Evolutionary conservation across 2,329 filamentous ascomycete species (phyloP), one percentile per base, ranked within the genome.

Genomic region (Emergomyces africanus): DNA sequence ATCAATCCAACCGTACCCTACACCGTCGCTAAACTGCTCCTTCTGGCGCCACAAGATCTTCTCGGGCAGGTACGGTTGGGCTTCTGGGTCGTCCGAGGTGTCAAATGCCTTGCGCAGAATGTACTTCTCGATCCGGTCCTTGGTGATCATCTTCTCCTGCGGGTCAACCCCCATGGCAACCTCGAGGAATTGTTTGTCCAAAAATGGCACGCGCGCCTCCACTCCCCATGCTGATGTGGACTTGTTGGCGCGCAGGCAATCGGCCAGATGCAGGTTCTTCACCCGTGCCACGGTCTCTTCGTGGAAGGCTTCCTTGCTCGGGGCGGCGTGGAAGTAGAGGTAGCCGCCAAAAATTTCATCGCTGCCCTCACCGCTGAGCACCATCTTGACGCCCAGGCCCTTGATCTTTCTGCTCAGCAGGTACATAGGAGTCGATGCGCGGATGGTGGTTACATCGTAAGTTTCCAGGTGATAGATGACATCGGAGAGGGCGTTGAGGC

Each of bases 381-480:
- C 94, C 94, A 99, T 99, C 84, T 99, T 99, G 71, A 99, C 89
- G 64, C 94, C 94, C 86, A 96, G 92, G 41, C 91, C 94, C 82
- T 99, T 99, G 81, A 99, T 99, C 81, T 99, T 99, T 73, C 95
- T 86, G 62, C 90, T 94, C 54, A 99, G 83, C 64, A 99, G 80
- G 78, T 96, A 99, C 94, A 99, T 99, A 65, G 94, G 94, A 12
- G 94, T 99, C 12, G 92, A 97, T 59, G 94, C 94, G 71, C 94
- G 90, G 72, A 99, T 97, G 2, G 94, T 99, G 57, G 94, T 99
- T 30, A 99, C 94, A 73, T 99, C 94, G 77, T 94, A 99, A 15
- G 90, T 90, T 79, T 99, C 94, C 62, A 99, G 84, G 77, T 99
- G 94, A 79, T 88, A 96, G 72, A 99, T 97, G 71, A 99, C 94